Evolutionary conservation across 2,329 filamentous ascomycete species (phyloP), one percentile per base, ranked within the genome.

Genomic region (Ascochyta fabae): DNA sequence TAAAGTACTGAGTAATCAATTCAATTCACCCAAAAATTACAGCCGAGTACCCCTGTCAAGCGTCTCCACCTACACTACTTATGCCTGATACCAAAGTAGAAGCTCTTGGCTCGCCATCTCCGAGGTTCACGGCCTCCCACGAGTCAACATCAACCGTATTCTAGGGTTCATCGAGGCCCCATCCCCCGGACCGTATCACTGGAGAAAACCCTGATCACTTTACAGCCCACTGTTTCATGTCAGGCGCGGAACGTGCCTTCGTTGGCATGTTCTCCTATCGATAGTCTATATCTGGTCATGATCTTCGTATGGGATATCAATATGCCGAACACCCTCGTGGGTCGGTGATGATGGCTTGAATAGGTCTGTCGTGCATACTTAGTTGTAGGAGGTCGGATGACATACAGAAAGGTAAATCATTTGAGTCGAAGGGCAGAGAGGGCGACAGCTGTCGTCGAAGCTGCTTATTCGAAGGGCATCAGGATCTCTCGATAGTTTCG

Each of bases 331-430:
- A 29, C 26, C 47, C 38, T 51, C n/a, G 16, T 9, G 36, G 29
- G 23, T 48, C 42, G 53, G 47, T 43, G 31, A 51, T 56, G 47
- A 56, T 47, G 31, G 36, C 47, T 48, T 31, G 8, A 39, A 47
- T 15, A 7, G 38, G 48, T 38, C 35, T 19, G 12, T 27, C 16
- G 10, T 47, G 31, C 15, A 34, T 34, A 23, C 9, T 10, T 23
- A 10, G 35, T 29, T 26, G 12, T 16, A 35, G 10, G 31, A 35
- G 4, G 31, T n/a, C 23, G 10, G 19, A 29, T 16, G n/a, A 10
- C 9, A n/a, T 15, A 31, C 29, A 9, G 13, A 29, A 6, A 15
- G 13, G 6, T 19, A 10, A 13, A 12, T 9, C 3, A 24, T 23
- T 23, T 13, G 15, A 33, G 13, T 12, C 36, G 2, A 7, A 27